These are phyloP conservation scores for Chiua virens DNA, from an alignment of 768 basidiomycete genomes.

Conservation along the genomic window DNA sequence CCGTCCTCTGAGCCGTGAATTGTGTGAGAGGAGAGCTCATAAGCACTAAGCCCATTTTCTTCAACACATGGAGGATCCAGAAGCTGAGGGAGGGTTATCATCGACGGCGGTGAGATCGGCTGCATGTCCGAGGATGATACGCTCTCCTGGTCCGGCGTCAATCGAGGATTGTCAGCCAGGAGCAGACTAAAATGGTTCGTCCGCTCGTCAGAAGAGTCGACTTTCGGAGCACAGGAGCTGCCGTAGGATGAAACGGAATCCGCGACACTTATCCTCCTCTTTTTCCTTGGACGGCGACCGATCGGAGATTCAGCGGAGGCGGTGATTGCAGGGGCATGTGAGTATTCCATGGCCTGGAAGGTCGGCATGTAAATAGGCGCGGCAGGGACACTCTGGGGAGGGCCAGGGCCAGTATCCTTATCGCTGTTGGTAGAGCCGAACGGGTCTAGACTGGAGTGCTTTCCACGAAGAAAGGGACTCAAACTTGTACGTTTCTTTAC, in stretches of 20 bases:
- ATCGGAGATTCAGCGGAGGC: constrained; percentile 28
- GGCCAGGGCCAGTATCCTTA: constrained; percentile 32
- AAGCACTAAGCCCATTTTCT: constrained; percentile 25
- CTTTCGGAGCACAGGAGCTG: constrained; percentile 26
- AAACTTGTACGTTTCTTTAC: constrained; percentile 48
- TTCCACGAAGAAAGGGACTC: constrained; percentile 50
- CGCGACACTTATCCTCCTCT: constrained; percentile 36
- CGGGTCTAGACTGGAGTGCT: constrained; percentile 50
- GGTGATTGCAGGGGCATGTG: constrained; percentile 34
- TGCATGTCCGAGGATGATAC: constrained; percentile 35
- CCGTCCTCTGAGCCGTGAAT: constrained; percentile 21
- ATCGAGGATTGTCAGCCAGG: constrained; percentile 28
- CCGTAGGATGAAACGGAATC: constrained; percentile 36
- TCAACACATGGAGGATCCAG: constrained; percentile 21
- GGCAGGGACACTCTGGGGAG: constrained; percentile 19
- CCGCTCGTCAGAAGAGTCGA: constrained; percentile 25
- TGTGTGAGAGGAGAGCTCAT: constrained; percentile 26
- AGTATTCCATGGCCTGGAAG: constrained; percentile 40
- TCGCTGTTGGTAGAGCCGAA: constrained; percentile 43
- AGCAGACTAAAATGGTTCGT: constrained; percentile 18
- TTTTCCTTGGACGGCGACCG: constrained; percentile 33
- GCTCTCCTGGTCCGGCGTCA: constrained; percentile 35
- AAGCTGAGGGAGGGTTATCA: constrained; percentile 30
- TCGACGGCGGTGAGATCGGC: constrained; percentile 30
- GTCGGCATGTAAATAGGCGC: constrained; percentile 41